These are phyloP conservation scores for Dryas integrifolia DNA, from an alignment of 331 rosid genomes.

Conservation along the genomic window DNA sequence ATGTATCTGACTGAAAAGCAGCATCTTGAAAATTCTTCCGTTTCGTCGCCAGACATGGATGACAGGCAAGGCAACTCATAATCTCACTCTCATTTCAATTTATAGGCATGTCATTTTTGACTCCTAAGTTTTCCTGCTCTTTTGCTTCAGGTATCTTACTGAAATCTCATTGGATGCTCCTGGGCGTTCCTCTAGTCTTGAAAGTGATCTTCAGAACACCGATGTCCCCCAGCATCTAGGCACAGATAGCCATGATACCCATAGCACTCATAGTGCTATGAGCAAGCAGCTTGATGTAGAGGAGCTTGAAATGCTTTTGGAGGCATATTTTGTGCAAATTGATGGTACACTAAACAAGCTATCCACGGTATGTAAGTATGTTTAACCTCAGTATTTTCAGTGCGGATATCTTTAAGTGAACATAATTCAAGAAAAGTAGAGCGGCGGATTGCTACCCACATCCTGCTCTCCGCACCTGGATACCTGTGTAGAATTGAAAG, in stretches of 20 bases:
- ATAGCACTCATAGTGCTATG: conserved; percentile 45
- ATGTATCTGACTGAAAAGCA: conserved; percentile 92
- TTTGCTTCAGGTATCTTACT: conserved; percentile 28
- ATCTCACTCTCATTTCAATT: conserved; percentile 1
- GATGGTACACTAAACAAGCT: conserved; percentile 90
- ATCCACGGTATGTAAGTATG: conserved; percentile 65
- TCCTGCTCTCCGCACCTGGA: too few species aligned
- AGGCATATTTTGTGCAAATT: conserved; percentile 95
- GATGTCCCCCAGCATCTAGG: conserved; percentile 28
- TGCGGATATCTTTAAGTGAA: not conserved
- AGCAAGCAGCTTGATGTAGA: conserved; percentile 83
- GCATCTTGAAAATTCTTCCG: conserved; percentile 58
- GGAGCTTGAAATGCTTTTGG: conserved; percentile 99
- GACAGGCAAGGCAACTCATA: conserved; percentile 38
- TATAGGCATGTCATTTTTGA: not conserved
- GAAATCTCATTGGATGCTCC: conserved; percentile 43
- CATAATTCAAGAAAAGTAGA: not conserved
- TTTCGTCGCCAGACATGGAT: conserved; percentile 47
- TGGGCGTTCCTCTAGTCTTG: conserved; percentile 27
- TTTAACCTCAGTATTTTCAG: not conserved
- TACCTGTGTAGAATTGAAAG: too few species aligned
- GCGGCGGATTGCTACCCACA: not conserved
- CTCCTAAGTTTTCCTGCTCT: conserved; percentile 3
- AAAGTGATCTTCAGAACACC: conserved; percentile 28
- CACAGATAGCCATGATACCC: conserved; percentile 39